Conservation (phyloP, 768 basidiomycete species). For the Porphyrellus cyaneotinctus region DNA sequence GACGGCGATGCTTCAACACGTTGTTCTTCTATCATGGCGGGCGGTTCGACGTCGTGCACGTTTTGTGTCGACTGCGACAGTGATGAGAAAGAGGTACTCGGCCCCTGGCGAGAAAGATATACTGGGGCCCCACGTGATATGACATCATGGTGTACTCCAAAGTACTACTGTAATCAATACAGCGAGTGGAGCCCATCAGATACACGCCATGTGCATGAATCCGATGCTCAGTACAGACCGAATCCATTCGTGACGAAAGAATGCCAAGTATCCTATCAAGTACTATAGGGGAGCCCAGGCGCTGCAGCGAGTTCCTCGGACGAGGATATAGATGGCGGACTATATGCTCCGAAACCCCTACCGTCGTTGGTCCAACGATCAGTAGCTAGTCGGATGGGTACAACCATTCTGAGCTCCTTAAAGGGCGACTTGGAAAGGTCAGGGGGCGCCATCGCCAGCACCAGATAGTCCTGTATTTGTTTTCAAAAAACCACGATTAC, state of each 20-base stretch:
- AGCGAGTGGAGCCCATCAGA: too few relatives aligned
- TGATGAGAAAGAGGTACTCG: too few relatives aligned
- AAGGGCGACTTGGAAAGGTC: constrained; percentile 55
- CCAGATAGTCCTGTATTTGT: constrained; percentile 56
- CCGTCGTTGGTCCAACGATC: constrained; percentile 50
- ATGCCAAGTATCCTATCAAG: not conserved
- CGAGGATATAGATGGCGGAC: constrained; percentile 14
- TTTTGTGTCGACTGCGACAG: not conserved
- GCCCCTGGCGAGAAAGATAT: not conserved
- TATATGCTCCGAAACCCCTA: constrained; percentile 12
- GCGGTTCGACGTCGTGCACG: not conserved
- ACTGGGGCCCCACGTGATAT: constrained; percentile 21
- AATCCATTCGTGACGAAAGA: not conserved
- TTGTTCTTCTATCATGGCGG: constrained; percentile 4
- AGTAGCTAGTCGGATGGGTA: constrained; percentile 65
- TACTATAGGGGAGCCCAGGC: constrained; percentile 12
- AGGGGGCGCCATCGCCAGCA: constrained; percentile 56
- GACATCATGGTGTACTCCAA: constrained; percentile 14
- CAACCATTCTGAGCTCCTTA: constrained; percentile 52
- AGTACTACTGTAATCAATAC: too few relatives aligned
- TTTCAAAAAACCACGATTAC: not conserved
- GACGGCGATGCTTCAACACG: constrained; percentile 11
- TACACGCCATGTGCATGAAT: too few relatives aligned
- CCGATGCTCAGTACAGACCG: not conserved
- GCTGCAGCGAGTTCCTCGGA: constrained; percentile 24